phyloP scores from a whole-genome alignment of 2,329 filamentous ascomycete genomes.

The Calonectria hongkongensis region DNA sequence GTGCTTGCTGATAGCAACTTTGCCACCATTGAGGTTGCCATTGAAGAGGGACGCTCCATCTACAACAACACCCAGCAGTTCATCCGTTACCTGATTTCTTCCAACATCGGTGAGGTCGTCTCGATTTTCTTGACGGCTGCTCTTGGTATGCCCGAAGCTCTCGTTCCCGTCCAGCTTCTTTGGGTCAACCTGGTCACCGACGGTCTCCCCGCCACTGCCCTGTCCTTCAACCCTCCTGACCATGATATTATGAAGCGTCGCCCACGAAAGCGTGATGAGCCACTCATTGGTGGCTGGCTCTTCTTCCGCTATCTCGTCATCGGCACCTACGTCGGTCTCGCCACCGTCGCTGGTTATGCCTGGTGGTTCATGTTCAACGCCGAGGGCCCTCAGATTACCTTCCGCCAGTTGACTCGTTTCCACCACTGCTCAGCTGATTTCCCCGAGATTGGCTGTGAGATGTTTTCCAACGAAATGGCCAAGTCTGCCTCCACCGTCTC shows the following conservation, averaged over 20 bases:
- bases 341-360: slow-evolving; percentile 97
- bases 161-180: slow-evolving; percentile 96
- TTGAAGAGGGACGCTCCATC: slow-evolving; percentile 97
- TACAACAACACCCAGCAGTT: slow-evolving; percentile 99
- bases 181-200: slow-evolving; percentile 99
- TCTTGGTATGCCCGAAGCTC: slow-evolving; percentile 96
- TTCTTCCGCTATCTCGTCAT: slow-evolving; percentile 99
- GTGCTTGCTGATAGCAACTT: slow-evolving; percentile 99
- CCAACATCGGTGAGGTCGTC: slow-evolving; percentile 99
- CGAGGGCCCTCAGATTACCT: slow-evolving; percentile 91
- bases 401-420: slow-evolving; percentile 93
- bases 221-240: slow-evolving; percentile 99
- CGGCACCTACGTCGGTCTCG: slow-evolving; percentile 93
- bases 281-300: slow-evolving; percentile 94
- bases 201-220: slow-evolving; percentile 94
- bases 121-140: slow-evolving; percentile 99
- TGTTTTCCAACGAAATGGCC: slow-evolving; percentile 91
- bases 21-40: slow-evolving; percentile 95
- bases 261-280: slow-evolving; percentile 93
- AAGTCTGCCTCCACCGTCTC: slow-evolving; percentile 95
- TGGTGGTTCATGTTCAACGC: slow-evolving; percentile 99
- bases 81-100: slow-evolving; percentile 98
- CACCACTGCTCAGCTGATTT: slow-evolving; percentile 92
- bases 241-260: slow-evolving; percentile 97
- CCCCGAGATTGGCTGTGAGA: slow-evolving; percentile 91